Conservation (phyloP, 768 basidiomycete genomes). For the Suillus clintonianus region DNA sequence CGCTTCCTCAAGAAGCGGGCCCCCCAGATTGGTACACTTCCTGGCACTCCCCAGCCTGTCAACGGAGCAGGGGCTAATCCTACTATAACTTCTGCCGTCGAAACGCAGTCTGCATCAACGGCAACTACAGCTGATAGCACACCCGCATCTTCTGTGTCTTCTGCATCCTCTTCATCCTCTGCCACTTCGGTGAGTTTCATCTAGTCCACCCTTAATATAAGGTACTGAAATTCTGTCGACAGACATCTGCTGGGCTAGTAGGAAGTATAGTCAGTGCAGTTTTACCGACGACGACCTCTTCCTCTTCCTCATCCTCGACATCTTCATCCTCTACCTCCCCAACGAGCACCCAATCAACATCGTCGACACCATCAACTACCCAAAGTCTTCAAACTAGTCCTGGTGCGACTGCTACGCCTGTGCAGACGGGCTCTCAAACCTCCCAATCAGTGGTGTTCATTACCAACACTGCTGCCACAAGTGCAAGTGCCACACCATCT, state of each 20-base stretch:
- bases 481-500: slow-evolving; percentile 24
- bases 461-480: slow-evolving; percentile 16
- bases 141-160: slow-evolving; percentile 8
- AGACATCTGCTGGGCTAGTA: slow-evolving; percentile 5
- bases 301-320: slow-evolving; percentile 16
- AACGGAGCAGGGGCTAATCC: slow-evolving; percentile 38
- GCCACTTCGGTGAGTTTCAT: slow-evolving; percentile 20
- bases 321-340: slow-evolving; percentile 17
- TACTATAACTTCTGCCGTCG: slow-evolving; percentile 9
- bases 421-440: slow-evolving; percentile 52
- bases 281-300: slow-evolving; percentile 11
- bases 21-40: slow-evolving; percentile 11
- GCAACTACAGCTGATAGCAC: slow-evolving; percentile 9
- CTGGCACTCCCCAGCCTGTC: slow-evolving; percentile 20
- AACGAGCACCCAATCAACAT: slow-evolving; percentile 16
- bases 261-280: slow-evolving; percentile 12
- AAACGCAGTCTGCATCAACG: slow-evolving; percentile 11
- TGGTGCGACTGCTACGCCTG: slow-evolving; percentile 32
- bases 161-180: slow-evolving; percentile 15
- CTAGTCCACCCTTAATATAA: background rate
- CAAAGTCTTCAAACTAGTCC: slow-evolving; percentile 13
- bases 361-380: slow-evolving; percentile 2
- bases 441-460: slow-evolving; percentile 38
- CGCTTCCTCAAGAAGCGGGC: slow-evolving; percentile 71
- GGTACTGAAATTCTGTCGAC: background rate